Conservation (phyloP, 768 basidiomycete species). For the Mycena capillaripes region DNA sequence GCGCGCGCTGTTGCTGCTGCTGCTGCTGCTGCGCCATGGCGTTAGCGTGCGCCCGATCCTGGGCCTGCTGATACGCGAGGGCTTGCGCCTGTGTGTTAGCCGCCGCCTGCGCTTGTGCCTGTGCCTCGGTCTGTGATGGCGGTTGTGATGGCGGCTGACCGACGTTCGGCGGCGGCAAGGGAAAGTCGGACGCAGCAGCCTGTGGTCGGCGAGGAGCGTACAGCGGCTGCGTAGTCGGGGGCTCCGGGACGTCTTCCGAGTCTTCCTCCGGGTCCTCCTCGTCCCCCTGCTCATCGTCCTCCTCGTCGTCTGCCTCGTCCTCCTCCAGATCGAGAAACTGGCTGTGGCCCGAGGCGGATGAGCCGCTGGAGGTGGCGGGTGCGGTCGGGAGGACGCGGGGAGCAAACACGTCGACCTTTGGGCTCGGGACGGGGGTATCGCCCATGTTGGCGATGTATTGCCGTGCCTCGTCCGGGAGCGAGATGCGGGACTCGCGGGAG, state of each 20-base stretch:
- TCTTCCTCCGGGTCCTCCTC: constrained; percentile 50
- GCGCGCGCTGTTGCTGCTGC: constrained; percentile 27
- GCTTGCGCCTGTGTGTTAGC: constrained; percentile 55
- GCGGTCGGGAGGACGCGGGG: constrained; percentile 39
- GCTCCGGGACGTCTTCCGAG: constrained; percentile 34
- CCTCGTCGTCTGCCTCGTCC: constrained; percentile 58
- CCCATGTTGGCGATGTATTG: constrained; percentile 78
- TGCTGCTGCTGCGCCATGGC: constrained; percentile 34
- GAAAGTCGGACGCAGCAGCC: constrained; percentile 30
- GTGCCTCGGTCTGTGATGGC: constrained; percentile 18
- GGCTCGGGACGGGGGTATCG: constrained; percentile 74
- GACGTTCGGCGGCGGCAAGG: constrained; percentile 29
- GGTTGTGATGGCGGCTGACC: constrained; percentile 23
- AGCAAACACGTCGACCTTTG: constrained; percentile 57
- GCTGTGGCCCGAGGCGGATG: constrained; percentile 43
- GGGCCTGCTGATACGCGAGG: constrained; percentile 40
- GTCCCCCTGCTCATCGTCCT: constrained; percentile 48
- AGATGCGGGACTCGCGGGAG: constrained; percentile 77
- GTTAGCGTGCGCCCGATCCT: constrained; percentile 39
- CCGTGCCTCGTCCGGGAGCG: constrained; percentile 83
- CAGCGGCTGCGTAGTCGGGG: constrained; percentile 31
- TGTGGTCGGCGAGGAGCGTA: constrained; percentile 19
- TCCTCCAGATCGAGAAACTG: constrained; percentile 79
- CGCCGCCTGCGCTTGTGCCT: constrained; percentile 27
- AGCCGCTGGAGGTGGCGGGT: constrained; percentile 27